A percentile compares a stretch with the other conserved stretches of the same genome.
Conservation (phyloP, 2,329 filamentous ascomycete species). For the Escovopsis sp. region DNA sequence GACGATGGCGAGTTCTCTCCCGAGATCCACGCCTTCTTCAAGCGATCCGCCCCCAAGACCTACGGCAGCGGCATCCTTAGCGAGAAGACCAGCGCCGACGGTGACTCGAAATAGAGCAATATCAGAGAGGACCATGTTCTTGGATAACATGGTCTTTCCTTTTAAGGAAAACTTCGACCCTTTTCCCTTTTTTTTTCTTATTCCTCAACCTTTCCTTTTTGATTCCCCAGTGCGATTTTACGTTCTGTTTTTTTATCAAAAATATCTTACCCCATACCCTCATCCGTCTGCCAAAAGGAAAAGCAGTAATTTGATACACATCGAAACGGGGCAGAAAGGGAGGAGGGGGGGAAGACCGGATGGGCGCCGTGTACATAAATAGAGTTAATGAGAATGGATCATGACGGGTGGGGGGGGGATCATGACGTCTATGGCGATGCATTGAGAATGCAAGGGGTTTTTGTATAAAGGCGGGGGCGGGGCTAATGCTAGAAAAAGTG, state of each 20-base stretch:
- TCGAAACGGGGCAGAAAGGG: no score
- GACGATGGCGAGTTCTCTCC: conserved; percentile 36
- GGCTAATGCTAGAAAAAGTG: no score
- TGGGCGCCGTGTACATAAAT: no score
- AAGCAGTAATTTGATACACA: no score
- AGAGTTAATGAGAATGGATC: no score
- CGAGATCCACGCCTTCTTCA: conserved; percentile 41
- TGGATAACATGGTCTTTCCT: background rate
- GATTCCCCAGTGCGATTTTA: background rate
- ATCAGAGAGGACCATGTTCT: background rate
- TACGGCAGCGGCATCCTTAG: conserved; percentile 10
- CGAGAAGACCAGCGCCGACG: conserved; percentile 14
- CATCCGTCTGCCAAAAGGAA: background rate
- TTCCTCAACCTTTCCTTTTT: background rate
- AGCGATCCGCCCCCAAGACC: conserved; percentile 20
- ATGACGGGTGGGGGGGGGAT: no score
- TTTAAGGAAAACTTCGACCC: background rate
- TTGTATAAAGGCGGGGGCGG: no score
- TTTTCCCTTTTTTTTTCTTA: background rate
- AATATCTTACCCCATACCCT: background rate
- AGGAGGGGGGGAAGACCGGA: no score
- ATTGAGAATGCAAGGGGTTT: no score
- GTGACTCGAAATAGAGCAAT: conserved; percentile 6
- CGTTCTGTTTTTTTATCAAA: background rate
- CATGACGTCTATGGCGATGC: no score